phyloP scores from a whole-genome alignment of 2,329 filamentous ascomycete species.

The Waltergamsia citrina region DNA sequence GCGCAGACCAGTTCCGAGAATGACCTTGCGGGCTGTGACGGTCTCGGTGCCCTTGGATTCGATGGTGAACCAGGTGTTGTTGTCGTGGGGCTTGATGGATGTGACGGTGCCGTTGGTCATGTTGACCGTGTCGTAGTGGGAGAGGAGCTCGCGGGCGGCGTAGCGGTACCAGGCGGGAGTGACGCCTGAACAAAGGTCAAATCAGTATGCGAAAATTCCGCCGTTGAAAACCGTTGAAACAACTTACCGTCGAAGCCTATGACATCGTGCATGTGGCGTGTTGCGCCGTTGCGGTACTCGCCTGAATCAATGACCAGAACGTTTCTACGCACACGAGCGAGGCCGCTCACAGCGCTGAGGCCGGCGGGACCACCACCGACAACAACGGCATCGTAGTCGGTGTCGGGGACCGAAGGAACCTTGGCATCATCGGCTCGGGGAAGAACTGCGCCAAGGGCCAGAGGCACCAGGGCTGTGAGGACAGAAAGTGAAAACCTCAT shows the following conservation, averaged over 20 bases:
- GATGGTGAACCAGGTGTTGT: conserved; percentile 36
- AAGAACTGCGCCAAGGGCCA: conserved; percentile 1
- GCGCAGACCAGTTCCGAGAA: conserved; percentile 47
- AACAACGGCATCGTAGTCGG: conserved; percentile 43
- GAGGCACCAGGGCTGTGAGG: not conserved
- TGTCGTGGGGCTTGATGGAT: conserved; percentile 21
- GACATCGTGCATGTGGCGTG: conserved; percentile 52
- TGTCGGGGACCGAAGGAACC: conserved; percentile 1
- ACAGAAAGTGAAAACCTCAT: not conserved
- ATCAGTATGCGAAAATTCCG: conserved; percentile 5
- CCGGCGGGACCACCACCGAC: conserved; percentile 50
- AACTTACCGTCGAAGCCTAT: conserved; percentile 46
- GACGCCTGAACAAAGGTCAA: conserved; percentile 35
- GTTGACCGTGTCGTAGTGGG: conserved; percentile 36
- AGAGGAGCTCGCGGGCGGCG: conserved; percentile 41
- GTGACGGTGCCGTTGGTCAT: conserved; percentile 44
- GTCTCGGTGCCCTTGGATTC: conserved; percentile 11
- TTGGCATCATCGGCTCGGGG: not conserved
- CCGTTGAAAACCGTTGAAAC: not conserved
- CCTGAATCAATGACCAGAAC: conserved; percentile 48
- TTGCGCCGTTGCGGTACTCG: conserved; percentile 46
- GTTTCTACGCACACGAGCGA: conserved; percentile 47
- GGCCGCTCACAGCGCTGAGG: conserved; percentile 41
- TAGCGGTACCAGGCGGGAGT: conserved; percentile 44
- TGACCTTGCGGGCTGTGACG: conserved; percentile 40